Evolutionary conservation across 352 stramenopile species (phyloP), one percentile per base, ranked within the genome.

Genomic region (Phytophthora chlamydospora): DNA sequence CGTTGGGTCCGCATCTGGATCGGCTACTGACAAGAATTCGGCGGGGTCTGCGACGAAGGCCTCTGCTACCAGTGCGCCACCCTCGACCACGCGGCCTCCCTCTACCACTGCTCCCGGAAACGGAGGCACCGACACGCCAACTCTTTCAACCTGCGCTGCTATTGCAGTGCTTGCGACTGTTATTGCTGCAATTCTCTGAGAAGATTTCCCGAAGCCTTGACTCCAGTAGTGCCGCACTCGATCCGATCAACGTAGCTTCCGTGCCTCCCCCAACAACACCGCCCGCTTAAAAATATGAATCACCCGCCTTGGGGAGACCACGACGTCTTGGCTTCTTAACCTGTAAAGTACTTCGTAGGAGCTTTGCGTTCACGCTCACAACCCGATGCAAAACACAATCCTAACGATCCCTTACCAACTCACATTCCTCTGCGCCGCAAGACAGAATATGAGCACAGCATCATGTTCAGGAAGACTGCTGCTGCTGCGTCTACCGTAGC

Each of bases 401-500:
- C 21, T 1, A 24, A 24, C 21, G 21, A 24, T 3, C 21, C 24
- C 24, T 27, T 6, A 27, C 24, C 2, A 27, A 27, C 24, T 27
- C 24, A 27, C 24, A 27, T 27, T 27, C 24, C 24, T 27, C 24
- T 6, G 24, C 24, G 24, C 19, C 10, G 35, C 10, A 13, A 11
- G 32, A n/a, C 38, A 53, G 35, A 71, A 39, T 45, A 35, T 39
- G 42, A 66, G 48, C 33, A 66, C 48, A 32, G 10, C 54, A 59
- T 69, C 50, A 43, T 68, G 31, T 63, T 69, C 54, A 72, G 39
- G 24, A 46, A 33, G 31, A 31, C 38, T 39, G 36, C 16, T 14
- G 39, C 27, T 33, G 10, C 27, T 66, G 36, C 57, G 33, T 62
- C 31, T 66, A 71, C 24, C 31, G 21, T 56, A 47, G 19, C 9